A percentile compares a stretch with the other conserved stretches of the same genome.
Evolutionary conservation across 164 flowering plant genomes (phyloP).

Genomic region (Annona squamosa): DNA sequence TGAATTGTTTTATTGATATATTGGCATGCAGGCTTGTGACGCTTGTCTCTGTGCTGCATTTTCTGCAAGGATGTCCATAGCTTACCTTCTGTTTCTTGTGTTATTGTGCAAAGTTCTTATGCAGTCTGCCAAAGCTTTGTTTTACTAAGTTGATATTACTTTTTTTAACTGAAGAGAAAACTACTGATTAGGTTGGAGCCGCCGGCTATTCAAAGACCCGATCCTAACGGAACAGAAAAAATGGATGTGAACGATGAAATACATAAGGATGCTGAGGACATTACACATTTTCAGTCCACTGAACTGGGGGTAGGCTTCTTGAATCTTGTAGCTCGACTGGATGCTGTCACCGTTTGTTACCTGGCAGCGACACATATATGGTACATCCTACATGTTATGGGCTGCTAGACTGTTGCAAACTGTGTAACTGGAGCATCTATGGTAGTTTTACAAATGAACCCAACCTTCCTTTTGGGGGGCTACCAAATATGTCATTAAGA

Average conservation of each 20-base stretch:
- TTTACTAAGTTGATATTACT: neutral
- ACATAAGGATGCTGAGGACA: conserved; percentile 20
- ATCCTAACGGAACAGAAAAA: conserved; percentile 11
- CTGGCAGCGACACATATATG: neutral
- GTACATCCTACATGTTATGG: neutral
- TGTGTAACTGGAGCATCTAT: neutral
- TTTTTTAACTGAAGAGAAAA: conserved; percentile 2
- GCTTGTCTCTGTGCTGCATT: neutral
- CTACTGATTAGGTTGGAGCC: conserved; percentile 42
- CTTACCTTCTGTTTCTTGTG: neutral
- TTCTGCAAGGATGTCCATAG: neutral
- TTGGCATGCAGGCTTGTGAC: neutral
- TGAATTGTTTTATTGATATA: neutral
- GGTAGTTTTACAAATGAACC: neutral
- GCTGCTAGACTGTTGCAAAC: neutral
- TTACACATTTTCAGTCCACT: conserved; percentile 24
- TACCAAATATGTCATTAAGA: neutral
- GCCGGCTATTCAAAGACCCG: conserved; percentile 23
- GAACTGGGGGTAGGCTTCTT: conserved; percentile 35
- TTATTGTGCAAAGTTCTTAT: neutral
- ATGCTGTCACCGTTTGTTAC: neutral
- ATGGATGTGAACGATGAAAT: conserved; percentile 16
- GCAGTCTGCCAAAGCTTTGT: neutral
- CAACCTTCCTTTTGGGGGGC: neutral
- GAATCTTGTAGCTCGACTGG: neutral